Base-by-base conservation (phyloP, 371 early-diverging fungal species). In the Choanephora cucurbitarum region DNA sequence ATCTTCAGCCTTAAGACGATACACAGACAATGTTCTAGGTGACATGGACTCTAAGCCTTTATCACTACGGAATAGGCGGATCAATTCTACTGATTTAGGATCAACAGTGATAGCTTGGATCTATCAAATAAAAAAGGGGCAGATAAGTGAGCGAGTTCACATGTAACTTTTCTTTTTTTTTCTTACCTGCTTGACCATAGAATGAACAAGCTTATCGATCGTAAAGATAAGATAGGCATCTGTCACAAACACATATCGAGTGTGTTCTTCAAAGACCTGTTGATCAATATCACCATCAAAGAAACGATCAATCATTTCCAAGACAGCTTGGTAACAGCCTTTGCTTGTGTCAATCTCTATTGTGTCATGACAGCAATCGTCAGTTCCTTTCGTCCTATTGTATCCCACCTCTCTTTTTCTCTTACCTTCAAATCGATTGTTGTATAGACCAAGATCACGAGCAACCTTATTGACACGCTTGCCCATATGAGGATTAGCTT, bases 261-360 rank as follows among this genome's bases (percentile, higher is more conserved):
- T 69, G 44, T 85, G 80, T 58, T 99, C 99, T 65, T 99, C 99
- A 85, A 90, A 99, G 40, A 76, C 77, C 32, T 73, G 73, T 32
- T 81, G 70, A 24, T 99, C 99, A 54, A 98, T 73, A 21, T 93
- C 91, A 33, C 87, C 88, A 57, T 84, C 86, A 67, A 97, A 73
- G 55, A 92, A 88, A 45, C 86, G 85, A 64, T 83, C 83, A 23
- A 95, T 84, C 34, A 91, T 65, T 43, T 87, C 86, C 44, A 96
- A 66, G 15, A 97, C 72, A 22, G 88, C 84, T 28, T 66, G 48
- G 68, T 93, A 96, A 49, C 86, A 89, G 51, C 93, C 90, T 6
- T 70, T 70, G 6, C 71, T 72, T 11, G 74, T 52, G 57, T 80
- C 80, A 21, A 81, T 65, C 50, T 86, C 85, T 54, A 32, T 32